phyloP scores from a whole-genome alignment of 768 basidiomycete genomes.

The Pluteus cervinus region DNA sequence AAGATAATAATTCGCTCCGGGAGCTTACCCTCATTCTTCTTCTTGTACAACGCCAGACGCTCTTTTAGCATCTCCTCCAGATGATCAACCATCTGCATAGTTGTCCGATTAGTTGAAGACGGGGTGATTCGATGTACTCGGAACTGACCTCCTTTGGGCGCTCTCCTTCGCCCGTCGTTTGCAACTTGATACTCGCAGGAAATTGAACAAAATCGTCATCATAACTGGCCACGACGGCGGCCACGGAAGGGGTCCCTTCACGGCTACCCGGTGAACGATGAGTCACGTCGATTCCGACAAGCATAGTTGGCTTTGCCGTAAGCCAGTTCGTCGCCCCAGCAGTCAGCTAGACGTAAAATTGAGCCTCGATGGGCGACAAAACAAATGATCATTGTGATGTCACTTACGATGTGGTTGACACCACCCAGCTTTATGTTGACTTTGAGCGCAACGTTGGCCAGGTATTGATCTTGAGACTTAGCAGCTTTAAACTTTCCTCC shows the following conservation, averaged over 20 bases:
- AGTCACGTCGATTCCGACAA: constrained; percentile 82
- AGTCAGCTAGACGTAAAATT: constrained; percentile 37
- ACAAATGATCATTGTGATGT: neutral
- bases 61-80: constrained; percentile 65
- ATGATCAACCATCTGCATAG: constrained; percentile 61
- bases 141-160: constrained; percentile 23
- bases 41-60: constrained; percentile 50
- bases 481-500: too few species aligned
- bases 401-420: constrained; percentile 54
- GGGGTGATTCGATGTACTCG: constrained; percentile 6
- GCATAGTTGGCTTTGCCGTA: constrained; percentile 62
- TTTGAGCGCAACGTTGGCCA: constrained; percentile 77
- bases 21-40: constrained; percentile 41
- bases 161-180: constrained; percentile 50
- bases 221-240: constrained; percentile 73
- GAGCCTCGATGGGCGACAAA: neutral
- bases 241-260: constrained; percentile 74
- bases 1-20: constrained; percentile 69
- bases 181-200: constrained; percentile 67
- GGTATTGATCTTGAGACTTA: constrained; percentile 66
- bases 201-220: constrained; percentile 69
- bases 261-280: constrained; percentile 65
- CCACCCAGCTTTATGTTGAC: constrained; percentile 81
- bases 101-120: neutral
- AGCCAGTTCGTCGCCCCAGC: constrained; percentile 55